Conservation (phyloP, 169 alveolate genomes). For the Toxoplasma gondii region DNA sequence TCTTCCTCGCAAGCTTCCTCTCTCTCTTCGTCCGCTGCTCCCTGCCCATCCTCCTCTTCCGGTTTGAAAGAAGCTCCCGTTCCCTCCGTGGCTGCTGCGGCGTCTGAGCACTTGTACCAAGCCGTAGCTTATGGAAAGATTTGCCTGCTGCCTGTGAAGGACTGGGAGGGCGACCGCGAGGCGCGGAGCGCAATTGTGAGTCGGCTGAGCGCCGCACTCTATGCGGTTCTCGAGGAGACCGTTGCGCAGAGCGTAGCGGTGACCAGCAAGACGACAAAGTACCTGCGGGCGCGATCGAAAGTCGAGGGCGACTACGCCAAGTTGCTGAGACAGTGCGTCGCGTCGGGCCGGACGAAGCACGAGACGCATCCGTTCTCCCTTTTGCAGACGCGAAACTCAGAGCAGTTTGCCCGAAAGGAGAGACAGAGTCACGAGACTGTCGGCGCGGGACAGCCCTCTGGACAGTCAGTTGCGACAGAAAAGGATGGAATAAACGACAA, state of each 20-base stretch:
- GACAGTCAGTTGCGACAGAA: too few species aligned
- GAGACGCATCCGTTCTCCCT: not conserved
- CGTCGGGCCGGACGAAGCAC: not conserved
- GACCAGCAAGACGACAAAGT: not conserved
- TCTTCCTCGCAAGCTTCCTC: too few species aligned
- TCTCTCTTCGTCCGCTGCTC: too few species aligned
- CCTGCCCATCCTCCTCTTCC: too few species aligned
- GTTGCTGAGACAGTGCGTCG: not conserved
- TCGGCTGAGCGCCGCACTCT: not conserved
- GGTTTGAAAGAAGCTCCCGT: too few species aligned
- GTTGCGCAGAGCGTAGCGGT: not conserved
- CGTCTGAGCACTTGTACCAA: not conserved
- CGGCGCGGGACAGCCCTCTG: too few species aligned
- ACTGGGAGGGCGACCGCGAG: conserved; percentile 35
- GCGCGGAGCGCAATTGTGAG: conserved; percentile 15
- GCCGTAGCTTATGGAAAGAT: conserved; percentile 2
- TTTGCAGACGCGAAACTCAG: not conserved
- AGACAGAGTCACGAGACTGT: too few species aligned
- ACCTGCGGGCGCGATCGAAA: not conserved
- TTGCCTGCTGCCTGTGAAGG: not conserved
- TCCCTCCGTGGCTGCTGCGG: not conserved
- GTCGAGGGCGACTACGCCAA: not conserved
- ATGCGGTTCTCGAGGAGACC: not conserved
- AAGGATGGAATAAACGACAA: too few species aligned
- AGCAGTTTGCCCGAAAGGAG: not conserved